Evolutionary conservation across 352 stramenopile genomes (phyloP).

Genomic region (Phytophthora megakarya): DNA sequence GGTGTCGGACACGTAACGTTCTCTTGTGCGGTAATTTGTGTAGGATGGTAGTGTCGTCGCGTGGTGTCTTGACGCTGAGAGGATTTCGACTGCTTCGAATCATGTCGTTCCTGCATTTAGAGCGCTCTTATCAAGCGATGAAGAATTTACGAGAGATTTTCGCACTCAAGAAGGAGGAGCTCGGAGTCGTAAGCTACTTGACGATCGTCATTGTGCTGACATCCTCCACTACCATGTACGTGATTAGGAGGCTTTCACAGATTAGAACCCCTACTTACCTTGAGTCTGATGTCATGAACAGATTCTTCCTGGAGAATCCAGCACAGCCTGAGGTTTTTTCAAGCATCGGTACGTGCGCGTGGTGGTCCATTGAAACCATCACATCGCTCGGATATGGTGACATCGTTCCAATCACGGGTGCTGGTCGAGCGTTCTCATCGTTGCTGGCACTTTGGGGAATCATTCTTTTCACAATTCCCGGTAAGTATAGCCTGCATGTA

Average conservation of each 20-base stretch:
- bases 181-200: slow-evolving; percentile 81
- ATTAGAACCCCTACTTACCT: not conserved
- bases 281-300: slow-evolving; percentile 19
- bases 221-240: slow-evolving; percentile 85
- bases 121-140: slow-evolving; percentile 79
- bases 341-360: slow-evolving; percentile 74
- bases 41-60: slow-evolving; percentile 46
- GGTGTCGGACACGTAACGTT: not conserved
- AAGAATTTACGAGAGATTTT: slow-evolving; percentile 83
- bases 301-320: slow-evolving; percentile 82
- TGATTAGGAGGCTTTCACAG: not conserved
- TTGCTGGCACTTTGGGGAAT: slow-evolving; percentile 85
- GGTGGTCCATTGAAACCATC: slow-evolving; percentile 85
- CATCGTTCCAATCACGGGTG: slow-evolving; percentile 77
- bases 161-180: slow-evolving; percentile 71
- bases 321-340: slow-evolving; percentile 79
- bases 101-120: slow-evolving; percentile 81
- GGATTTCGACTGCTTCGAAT: slow-evolving; percentile 74
- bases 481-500: slow-evolving; percentile 13
- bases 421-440: slow-evolving; percentile 72
- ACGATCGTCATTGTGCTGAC: slow-evolving; percentile 81
- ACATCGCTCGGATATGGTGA: slow-evolving; percentile 88
- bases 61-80: slow-evolving; percentile 69
- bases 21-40: not conserved
- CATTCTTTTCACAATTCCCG: slow-evolving; percentile 85